Percentiles rank a stretch among this genome's conserved stretches.
phyloP scores from a whole-genome alignment of 768 basidiomycete genomes.

The Rhodotorula sphaerocarpa region DNA sequence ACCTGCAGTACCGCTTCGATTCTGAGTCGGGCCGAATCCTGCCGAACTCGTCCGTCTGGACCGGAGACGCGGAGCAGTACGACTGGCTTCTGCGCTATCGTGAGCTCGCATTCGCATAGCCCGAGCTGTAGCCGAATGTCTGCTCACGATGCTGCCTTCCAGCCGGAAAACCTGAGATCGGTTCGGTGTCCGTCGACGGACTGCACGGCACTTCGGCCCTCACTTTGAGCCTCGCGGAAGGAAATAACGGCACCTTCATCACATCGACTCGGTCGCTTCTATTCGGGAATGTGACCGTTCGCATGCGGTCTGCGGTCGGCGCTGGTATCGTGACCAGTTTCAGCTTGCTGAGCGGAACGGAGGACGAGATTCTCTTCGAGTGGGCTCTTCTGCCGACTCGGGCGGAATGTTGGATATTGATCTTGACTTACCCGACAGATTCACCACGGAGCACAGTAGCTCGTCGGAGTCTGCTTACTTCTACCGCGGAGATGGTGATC shows the following conservation, averaged over 20 bases:
- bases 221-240: constrained; percentile 7
- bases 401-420: too few species aligned
- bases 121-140: too few species aligned
- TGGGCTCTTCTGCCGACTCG: too few species aligned
- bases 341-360: neutral
- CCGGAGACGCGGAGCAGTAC: constrained; percentile 14
- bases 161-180: constrained; percentile 10
- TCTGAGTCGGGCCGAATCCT: neutral
- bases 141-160: neutral
- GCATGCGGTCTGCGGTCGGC: constrained; percentile 36
- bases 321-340: constrained; percentile 41
- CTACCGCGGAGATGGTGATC: neutral
- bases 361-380: constrained; percentile 30
- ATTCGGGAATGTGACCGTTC: constrained; percentile 40
- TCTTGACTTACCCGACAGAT: too few species aligned
- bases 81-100: constrained; percentile 27
- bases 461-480: neutral
- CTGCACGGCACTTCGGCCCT: neutral
- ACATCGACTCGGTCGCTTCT: constrained; percentile 41
- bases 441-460: constrained; percentile 5
- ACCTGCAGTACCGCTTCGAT: constrained; percentile 6
- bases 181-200: neutral
- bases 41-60: constrained; percentile 15
- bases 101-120: neutral
- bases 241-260: constrained; percentile 40